These are phyloP conservation scores for Seiridium unicorne DNA, from an alignment of 2,329 filamentous ascomycete genomes.

Conservation along the genomic window DNA sequence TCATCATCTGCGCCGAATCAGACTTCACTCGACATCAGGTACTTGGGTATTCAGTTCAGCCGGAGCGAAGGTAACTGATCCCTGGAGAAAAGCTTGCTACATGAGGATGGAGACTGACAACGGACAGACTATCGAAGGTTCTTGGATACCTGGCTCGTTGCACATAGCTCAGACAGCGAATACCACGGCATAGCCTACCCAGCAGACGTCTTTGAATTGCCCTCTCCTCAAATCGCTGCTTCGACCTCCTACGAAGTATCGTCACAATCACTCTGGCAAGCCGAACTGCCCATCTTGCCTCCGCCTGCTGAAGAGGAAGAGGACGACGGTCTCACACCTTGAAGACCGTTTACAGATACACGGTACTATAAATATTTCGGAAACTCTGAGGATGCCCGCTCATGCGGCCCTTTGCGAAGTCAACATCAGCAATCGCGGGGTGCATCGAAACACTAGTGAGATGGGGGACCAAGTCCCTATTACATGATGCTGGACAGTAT, in stretches of 20 bases:
- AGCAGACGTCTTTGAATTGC: constrained; percentile 43
- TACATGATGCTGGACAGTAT: no score
- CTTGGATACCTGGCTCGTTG: constrained; percentile 43
- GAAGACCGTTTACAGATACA: not conserved
- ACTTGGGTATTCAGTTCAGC: constrained; percentile 50
- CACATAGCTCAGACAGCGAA: constrained; percentile 44
- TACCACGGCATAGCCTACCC: constrained; percentile 45
- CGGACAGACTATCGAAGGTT: constrained; percentile 43
- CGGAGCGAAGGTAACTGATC: constrained; percentile 39
- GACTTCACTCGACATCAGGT: constrained; percentile 39
- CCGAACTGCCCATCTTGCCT: constrained; percentile 6
- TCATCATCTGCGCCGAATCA: not conserved
- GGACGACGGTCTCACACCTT: not conserved
- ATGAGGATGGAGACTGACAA: not conserved
- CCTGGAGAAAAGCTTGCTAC: constrained; percentile 6
- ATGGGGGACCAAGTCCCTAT: no score
- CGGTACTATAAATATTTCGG: no score
- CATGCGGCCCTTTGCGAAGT: no score
- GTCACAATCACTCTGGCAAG: constrained; percentile 9
- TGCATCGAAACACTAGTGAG: no score
- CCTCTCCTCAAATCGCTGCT: constrained; percentile 43
- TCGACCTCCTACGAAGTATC: constrained; percentile 18
- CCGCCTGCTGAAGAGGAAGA: constrained; percentile 10
- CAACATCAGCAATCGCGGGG: no score
- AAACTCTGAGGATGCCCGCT: no score